These are phyloP conservation scores for Lavandula angustifolia DNA, from an alignment of 257 asterid species.

Conservation along the genomic window DNA sequence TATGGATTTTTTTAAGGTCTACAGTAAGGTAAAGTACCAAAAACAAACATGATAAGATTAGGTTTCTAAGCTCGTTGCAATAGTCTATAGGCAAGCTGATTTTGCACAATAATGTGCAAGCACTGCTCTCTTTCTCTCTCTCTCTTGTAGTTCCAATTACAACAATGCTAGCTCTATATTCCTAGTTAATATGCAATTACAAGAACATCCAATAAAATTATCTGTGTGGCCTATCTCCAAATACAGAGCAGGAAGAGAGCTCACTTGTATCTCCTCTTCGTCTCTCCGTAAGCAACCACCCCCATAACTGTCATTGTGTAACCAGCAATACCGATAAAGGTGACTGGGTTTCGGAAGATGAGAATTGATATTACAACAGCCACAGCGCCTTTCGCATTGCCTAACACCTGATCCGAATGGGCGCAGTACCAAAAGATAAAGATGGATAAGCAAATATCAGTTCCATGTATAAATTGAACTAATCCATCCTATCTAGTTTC, in stretches of 20 bases:
- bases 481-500: not conserved
- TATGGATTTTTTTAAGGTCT: not conserved
- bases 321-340: conserved; percentile 86
- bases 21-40: not conserved
- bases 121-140: not conserved
- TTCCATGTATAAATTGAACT: conserved; percentile 6
- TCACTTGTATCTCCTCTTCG: conserved; percentile 83
- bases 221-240: not conserved
- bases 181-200: conserved; percentile 18
- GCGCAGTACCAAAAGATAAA: conserved; percentile 4
- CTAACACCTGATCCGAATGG: conserved; percentile 63
- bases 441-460: not conserved
- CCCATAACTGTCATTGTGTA: conserved; percentile 94
- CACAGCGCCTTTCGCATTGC: conserved; percentile 98
- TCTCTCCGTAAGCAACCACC: conserved; percentile 94
- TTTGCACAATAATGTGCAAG: too few relatives aligned
- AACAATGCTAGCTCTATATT: conserved; percentile 24
- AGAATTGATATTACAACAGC: conserved; percentile 95
- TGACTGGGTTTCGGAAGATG: conserved; percentile 83
- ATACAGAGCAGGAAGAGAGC: conserved; percentile 6
- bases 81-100: too few relatives aligned
- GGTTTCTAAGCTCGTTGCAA: too few relatives aligned
- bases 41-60: not conserved
- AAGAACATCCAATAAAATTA: conserved; percentile 22
- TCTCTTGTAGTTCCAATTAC: conserved; percentile 22